Evolutionary conservation across 768 basidiomycete species (phyloP), one percentile per base, ranked within the genome.

Genomic region (Agrocybe pediades): DNA sequence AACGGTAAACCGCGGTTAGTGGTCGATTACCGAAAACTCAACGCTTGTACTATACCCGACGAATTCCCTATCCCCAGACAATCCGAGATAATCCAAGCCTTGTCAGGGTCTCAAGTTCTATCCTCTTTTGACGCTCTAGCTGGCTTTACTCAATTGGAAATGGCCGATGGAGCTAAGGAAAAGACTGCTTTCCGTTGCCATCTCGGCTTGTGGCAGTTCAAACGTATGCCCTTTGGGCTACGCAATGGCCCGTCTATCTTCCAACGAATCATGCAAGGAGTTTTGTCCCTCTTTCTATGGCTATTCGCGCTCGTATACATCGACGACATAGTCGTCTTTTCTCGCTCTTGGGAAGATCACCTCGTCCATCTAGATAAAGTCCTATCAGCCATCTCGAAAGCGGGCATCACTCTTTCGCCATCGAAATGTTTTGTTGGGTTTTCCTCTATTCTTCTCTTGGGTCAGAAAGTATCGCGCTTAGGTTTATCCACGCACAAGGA

Each of bases 141-240:
- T 0, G 73, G 77, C 8, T 80, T 78, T 49, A 76, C 71, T 0
- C 78, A 80, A 52, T 51, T 76, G 3, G 55, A n/a, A n/a, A n/a
- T n/a, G n/a, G n/a, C n/a, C n/a, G n/a, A n/a, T n/a, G n/a, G n/a
- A n/a, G n/a, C n/a, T n/a, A n/a, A n/a, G n/a, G n/a, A n/a, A n/a
- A n/a, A n/a, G n/a, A n/a, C n/a, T n/a, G n/a, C n/a, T n/a, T n/a
- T n/a, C n/a, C n/a, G n/a, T n/a, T n/a, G n/a, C n/a, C n/a, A n/a
- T n/a, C n/a, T n/a, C n/a, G n/a, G n/a, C n/a, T n/a, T n/a, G n/a
- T n/a, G n/a, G n/a, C n/a, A n/a, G n/a, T n/a, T n/a, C n/a, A n/a
- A n/a, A 23, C 46, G 71, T 27, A 75, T 78, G 73, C 75, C 75
- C 0, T 78, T 79, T 46, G 70, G 72, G 1, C 62, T 65, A 1